Evolutionary conservation across 2,329 filamentous ascomycete species (phyloP).

Genomic region (Didymella pinodella): DNA sequence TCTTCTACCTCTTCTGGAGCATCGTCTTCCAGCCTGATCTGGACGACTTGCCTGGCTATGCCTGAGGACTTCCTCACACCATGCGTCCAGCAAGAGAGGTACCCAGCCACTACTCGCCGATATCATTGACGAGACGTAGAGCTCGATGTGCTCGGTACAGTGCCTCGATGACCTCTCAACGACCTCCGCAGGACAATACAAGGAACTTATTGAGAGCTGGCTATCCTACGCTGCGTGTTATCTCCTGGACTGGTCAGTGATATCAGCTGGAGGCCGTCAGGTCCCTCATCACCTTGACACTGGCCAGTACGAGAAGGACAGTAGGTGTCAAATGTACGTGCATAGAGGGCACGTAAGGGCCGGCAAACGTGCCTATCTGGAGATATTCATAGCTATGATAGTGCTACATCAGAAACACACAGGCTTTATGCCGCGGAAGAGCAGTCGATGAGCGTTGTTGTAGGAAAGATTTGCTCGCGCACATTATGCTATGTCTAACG

Average conservation of each 20-base stretch:
- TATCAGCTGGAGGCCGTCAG: not conserved
- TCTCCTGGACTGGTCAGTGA: too few relatives aligned
- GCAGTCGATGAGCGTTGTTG: not conserved
- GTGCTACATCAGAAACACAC: not conserved
- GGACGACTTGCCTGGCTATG: not conserved
- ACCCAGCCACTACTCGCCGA: not conserved
- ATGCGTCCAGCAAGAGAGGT: not conserved
- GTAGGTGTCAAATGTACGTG: not conserved
- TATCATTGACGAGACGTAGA: not conserved
- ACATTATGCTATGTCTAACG: slow-evolving; percentile 1
- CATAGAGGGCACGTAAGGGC: not conserved
- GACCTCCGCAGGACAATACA: not conserved
- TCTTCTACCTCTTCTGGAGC: slow-evolving; percentile 45
- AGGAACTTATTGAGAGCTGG: not conserved
- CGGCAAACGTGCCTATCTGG: not conserved
- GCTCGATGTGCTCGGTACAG: not conserved
- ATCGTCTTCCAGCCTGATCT: slow-evolving; percentile 35
- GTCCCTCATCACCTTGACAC: not conserved
- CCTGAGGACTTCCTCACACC: not conserved
- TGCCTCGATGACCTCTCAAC: not conserved
- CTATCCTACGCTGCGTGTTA: not conserved
- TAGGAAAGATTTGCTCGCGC: not conserved
- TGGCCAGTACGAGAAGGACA: not conserved
- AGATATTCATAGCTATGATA: too few relatives aligned
- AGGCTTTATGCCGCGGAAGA: not conserved